Conservation (phyloP, 2,329 filamentous ascomycete genomes). For the Tolypocladium sp. region DNA sequence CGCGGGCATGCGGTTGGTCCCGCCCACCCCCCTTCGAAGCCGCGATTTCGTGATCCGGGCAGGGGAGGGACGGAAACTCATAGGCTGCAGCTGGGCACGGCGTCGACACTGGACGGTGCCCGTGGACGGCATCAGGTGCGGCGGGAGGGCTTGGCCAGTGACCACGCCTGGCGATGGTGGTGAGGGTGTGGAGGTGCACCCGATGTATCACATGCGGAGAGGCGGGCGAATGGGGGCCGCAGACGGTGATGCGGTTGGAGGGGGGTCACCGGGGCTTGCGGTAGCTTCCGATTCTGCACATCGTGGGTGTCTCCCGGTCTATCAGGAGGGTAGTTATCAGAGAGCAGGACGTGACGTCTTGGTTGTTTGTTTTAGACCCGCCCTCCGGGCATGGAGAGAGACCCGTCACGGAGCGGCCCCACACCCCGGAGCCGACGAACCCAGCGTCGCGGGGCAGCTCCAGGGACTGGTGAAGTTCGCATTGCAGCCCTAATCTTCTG, state of each 20-base stretch:
- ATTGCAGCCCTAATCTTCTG: too few species aligned
- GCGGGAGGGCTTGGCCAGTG: background rate
- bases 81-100: background rate
- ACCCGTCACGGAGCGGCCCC: background rate
- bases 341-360: background rate
- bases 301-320: background rate
- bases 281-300: background rate
- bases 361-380: background rate
- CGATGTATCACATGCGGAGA: background rate
- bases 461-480: too few species aligned
- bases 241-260: background rate
- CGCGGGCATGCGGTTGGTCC: conserved; percentile 6
- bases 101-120: background rate
- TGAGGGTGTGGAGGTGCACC: background rate
- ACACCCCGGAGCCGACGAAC: too few species aligned
- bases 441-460: too few species aligned
- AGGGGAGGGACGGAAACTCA: background rate
- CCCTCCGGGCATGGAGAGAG: background rate
- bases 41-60: background rate
- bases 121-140: background rate
- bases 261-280: background rate
- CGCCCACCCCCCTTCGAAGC: conserved; percentile 3
- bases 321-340: background rate
- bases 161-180: background rate
- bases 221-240: background rate